Base-by-base conservation (phyloP, 192 early-diverging fungal species). In the Dissophora globulifera region DNA sequence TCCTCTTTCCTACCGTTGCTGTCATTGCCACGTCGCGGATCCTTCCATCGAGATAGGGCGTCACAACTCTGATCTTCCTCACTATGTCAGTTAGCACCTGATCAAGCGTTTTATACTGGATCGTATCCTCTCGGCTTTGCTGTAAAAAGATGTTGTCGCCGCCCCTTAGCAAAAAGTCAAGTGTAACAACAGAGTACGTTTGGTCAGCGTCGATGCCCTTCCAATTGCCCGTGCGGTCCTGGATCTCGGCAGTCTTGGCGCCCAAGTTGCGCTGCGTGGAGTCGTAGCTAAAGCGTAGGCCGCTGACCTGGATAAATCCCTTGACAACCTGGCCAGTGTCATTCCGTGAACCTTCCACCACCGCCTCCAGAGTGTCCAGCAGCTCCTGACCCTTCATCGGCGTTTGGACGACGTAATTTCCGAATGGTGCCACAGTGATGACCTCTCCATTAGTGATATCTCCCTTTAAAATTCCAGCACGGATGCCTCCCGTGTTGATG, bases 401-500 rank as follows among this genome's bases (percentile, higher is more conserved):
- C 23, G 72, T 64, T 7, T 76, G 61, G 11, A 79, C 76, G n/a
- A 91, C 29, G 11, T 50, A n/a, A 67, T 85, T 88, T 26, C 82
- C 86, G 55, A 88, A 92, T 11, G 90, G 90, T 25, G 89, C 69
- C 0, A 84, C 58, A 12, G 72, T 82, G 30, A 90, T 30, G 38
- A 91, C 45, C 20, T 71, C 48, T 55, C 84, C 86, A 29, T 79
- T 50, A 0, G 87, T 84, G 42, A 93, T 45, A 4, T 79, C 50
- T 50, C 88, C 89, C 31, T 45, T 40, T 19, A 78, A 58, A 19
- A 91, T 20, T 0, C 69, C 68, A 20, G 78, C 70, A 19, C 90
- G 84, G 46, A 92, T 72, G 29, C 84, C 69, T 30, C 89, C 92
- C 15, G 84, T 55, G 78, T 89, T 87, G 13, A 84, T 51, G 33